phyloP scores from a whole-genome alignment of 192 early-diverging fungal species.

The Spizellomyces punctatus region DNA sequence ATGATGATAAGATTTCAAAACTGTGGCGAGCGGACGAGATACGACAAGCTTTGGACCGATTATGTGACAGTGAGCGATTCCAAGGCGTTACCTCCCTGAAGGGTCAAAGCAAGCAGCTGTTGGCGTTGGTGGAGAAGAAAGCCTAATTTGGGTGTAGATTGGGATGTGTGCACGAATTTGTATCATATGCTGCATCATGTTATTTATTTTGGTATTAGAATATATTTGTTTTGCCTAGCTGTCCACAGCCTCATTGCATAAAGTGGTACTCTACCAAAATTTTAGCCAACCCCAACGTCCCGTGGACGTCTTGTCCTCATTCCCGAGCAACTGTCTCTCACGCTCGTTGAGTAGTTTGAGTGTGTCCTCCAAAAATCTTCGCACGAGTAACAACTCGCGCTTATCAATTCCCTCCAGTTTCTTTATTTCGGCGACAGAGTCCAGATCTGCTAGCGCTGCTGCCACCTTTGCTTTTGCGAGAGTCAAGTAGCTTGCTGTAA shows the following conservation, averaged over 20 bases:
- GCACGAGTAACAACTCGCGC: conserved; percentile 8
- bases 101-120: conserved; percentile 1
- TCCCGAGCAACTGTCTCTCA: background rate
- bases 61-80: conserved; percentile 10
- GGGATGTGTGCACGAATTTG: no score
- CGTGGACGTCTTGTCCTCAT: background rate
- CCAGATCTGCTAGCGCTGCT: conserved; percentile 14
- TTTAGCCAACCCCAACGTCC: background rate
- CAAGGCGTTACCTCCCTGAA: background rate
- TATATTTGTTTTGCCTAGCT: background rate
- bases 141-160: background rate
- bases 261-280: background rate
- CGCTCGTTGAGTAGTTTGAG: conserved; percentile 8
- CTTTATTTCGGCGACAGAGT: background rate
- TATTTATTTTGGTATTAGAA: background rate
- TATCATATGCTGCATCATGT: background rate
- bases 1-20: conserved; percentile 4
- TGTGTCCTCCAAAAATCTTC: conserved; percentile 12
- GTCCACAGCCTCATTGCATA: background rate
- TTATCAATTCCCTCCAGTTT: conserved; percentile 2
- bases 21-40: conserved; percentile 16
- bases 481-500: conserved; percentile 14
- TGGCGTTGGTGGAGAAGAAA: conserved; percentile 3
- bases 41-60: background rate
- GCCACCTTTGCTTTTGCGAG: conserved; percentile 12